Evolutionary conservation across 2,329 filamentous ascomycete genomes (phyloP).

Genomic region (Aspergillus aculeatus): DNA sequence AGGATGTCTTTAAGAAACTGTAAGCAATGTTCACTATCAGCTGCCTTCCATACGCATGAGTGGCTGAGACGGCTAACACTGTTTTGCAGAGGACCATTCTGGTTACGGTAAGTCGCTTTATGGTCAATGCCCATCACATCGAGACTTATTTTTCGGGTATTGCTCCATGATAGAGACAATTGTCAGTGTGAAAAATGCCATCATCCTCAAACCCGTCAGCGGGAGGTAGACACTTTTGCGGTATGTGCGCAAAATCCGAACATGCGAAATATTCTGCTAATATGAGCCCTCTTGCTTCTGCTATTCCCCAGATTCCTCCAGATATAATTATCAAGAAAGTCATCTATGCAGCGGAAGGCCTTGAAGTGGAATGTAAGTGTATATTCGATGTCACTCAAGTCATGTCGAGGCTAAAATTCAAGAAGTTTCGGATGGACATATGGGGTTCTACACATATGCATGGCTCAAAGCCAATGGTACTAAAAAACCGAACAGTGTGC

Average conservation of each 20-base stretch:
- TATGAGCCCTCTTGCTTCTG: not conserved
- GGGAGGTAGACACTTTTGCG: constrained; percentile 66
- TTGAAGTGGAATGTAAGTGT: constrained; percentile 53
- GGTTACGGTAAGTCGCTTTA: constrained; percentile 16
- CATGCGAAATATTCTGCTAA: not conserved
- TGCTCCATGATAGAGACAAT: constrained; percentile 58
- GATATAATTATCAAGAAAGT: constrained; percentile 43
- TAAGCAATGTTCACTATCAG: not conserved
- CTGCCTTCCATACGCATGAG: not conserved
- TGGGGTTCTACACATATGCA: constrained; percentile 64
- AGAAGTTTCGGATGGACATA: constrained; percentile 67
- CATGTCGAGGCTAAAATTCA: constrained; percentile 14
- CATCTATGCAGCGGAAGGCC: constrained; percentile 32
- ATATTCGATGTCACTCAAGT: constrained; percentile 2
- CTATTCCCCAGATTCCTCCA: constrained; percentile 45
- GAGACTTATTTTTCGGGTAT: not conserved
- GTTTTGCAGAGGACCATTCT: constrained; percentile 14
- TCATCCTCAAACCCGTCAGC: constrained; percentile 68
- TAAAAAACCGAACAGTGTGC: constrained; percentile 22
- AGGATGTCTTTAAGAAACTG: not conserved
- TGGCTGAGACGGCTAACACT: constrained; percentile 4
- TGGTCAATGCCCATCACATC: not conserved
- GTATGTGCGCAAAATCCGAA: constrained; percentile 38
- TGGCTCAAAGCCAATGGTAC: constrained; percentile 56
- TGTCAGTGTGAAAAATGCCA: constrained; percentile 68